A percentile compares a stretch with the other conserved stretches of the same genome.
phyloP scores from a whole-genome alignment of 2,329 filamentous ascomycete species.

The Cytospora schulzeri region DNA sequence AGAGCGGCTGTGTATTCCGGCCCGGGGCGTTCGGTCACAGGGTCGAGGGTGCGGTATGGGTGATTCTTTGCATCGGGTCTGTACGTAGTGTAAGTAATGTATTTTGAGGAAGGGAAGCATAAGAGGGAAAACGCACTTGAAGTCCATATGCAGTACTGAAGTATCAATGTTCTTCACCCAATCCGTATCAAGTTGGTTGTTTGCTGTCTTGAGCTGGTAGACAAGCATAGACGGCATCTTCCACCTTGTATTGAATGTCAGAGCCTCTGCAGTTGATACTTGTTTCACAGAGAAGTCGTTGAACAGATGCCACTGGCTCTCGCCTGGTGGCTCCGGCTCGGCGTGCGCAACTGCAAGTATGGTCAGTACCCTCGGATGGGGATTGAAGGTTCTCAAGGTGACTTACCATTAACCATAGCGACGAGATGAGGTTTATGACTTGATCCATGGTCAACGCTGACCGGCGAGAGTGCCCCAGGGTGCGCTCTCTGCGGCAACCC shows the following conservation, averaged over 20 bases:
- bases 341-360: slow-evolving; percentile 62
- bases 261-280: slow-evolving; percentile 77
- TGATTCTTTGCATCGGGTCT: slow-evolving; percentile 49
- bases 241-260: slow-evolving; percentile 89
- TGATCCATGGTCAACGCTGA: slow-evolving; percentile 84
- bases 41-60: slow-evolving; percentile 62
- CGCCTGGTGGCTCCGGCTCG: slow-evolving; percentile 57
- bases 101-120: too few species aligned
- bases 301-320: slow-evolving; percentile 89
- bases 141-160: slow-evolving; percentile 77
- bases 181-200: slow-evolving; percentile 78
- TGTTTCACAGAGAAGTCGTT: slow-evolving; percentile 93
- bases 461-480: slow-evolving; percentile 75
- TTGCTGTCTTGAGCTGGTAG: slow-evolving; percentile 80
- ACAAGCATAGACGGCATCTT: slow-evolving; percentile 87
- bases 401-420: slow-evolving; percentile 80
- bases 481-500: slow-evolving; percentile 86
- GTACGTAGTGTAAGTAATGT: slow-evolving; percentile 33
- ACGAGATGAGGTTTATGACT: slow-evolving; percentile 89
- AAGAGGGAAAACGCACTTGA: slow-evolving; percentile 45
- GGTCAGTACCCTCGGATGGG: not conserved
- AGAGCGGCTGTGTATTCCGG: slow-evolving; percentile 80
- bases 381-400: not conserved
- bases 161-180: slow-evolving; percentile 89
- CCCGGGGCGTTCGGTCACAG: slow-evolving; percentile 64